These are phyloP conservation scores for Pythium sukuiense DNA, from an alignment of 352 stramenopile species.

Conservation along the genomic window DNA sequence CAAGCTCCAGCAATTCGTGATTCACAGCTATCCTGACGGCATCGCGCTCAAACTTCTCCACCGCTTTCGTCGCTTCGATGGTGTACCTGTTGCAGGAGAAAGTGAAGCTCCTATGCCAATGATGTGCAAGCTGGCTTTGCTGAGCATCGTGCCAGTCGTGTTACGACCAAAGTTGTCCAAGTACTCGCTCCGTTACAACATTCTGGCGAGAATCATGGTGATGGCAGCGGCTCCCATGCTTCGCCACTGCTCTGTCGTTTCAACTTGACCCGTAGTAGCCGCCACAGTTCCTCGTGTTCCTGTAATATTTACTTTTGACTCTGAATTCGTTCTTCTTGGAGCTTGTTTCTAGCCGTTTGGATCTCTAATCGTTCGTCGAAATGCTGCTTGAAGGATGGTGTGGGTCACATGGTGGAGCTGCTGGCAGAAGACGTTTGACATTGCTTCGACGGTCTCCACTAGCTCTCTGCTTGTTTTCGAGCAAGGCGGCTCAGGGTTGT, in stretches of 20 bases:
- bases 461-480: too few species aligned
- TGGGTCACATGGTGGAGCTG: too few species aligned
- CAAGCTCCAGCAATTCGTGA: constrained; percentile 11
- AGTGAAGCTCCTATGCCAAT: not conserved
- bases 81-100: not conserved
- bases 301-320: too few species aligned
- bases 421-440: too few species aligned
- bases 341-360: too few species aligned
- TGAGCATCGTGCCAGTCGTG: constrained; percentile 1
- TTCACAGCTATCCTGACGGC: not conserved
- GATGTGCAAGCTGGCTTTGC: not conserved
- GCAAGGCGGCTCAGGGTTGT: too few species aligned
- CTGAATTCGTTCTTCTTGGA: too few species aligned
- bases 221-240: not conserved
- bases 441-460: too few species aligned
- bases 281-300: too few species aligned
- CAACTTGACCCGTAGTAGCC: not conserved
- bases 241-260: constrained; percentile 9
- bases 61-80: not conserved
- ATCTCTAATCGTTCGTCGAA: too few species aligned
- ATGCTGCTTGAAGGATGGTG: too few species aligned
- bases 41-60: constrained; percentile 1
- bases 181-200: too few species aligned
- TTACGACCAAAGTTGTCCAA: not conserved
- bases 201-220: not conserved